Conservation (phyloP, 805 yeast species). For the Saccharomycopsis fodiens region DNA sequence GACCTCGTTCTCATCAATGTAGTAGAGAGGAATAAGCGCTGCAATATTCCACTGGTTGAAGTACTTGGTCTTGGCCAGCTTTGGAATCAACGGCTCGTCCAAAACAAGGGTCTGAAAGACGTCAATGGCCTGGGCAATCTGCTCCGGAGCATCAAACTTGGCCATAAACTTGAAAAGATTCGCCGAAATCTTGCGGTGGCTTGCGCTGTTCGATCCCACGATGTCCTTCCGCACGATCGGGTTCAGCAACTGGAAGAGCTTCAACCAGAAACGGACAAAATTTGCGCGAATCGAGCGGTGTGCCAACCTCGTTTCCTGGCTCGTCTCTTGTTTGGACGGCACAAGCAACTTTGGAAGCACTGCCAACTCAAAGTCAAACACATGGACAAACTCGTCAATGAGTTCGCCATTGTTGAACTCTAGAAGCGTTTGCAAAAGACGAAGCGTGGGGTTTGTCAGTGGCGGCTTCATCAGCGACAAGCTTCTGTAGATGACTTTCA, state of each 20-base stretch:
- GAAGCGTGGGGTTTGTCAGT: constrained; percentile 53
- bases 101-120: constrained; percentile 47
- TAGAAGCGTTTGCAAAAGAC: constrained; percentile 46
- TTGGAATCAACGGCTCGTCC: constrained; percentile 52
- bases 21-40: constrained; percentile 47
- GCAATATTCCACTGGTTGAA: constrained; percentile 70
- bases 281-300: constrained; percentile 45
- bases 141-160: constrained; percentile 42
- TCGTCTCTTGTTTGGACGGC: constrained; percentile 42
- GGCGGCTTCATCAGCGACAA: constrained; percentile 50
- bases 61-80: constrained; percentile 54
- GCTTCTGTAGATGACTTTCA: constrained; percentile 61
- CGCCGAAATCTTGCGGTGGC: constrained; percentile 50
- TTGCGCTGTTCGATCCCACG: constrained; percentile 28
- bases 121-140: constrained; percentile 34
- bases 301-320: constrained; percentile 29
- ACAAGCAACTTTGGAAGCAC: constrained; percentile 53
- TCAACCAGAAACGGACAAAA: constrained; percentile 56
- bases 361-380: constrained; percentile 61
- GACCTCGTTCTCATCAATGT: constrained; percentile 30
- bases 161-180: constrained; percentile 60
- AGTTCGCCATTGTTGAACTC: constrained; percentile 41
- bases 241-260: constrained; percentile 41
- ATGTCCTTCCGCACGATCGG: constrained; percentile 59
- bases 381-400: constrained; percentile 50